Evolutionary conservation across 192 early-diverging fungal genomes (phyloP), one percentile per base, ranked within the genome.

Genomic region (Lobulomyces angularis): DNA sequence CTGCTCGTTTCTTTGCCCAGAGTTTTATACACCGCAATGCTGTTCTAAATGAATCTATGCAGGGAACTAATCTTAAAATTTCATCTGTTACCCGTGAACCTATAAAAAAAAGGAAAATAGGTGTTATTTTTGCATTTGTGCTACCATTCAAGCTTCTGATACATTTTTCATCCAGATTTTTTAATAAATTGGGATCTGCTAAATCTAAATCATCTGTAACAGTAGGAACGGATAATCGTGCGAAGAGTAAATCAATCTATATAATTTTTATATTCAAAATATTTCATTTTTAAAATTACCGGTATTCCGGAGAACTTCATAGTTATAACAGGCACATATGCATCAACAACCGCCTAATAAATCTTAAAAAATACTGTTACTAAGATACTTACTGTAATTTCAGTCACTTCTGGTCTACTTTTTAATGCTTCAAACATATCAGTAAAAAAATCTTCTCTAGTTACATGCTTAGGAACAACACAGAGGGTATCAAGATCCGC

Each of bases 401-500:
- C 86, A 2, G 72, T 81, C 12, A 91, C 87, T 46, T 96, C 95
- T 8, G 66, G 64, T 33, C 80, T 57, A n/a, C 66, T 68, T 38
- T 81, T 82, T 27, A 98, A 68, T 59, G 87, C 65, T 2, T 86
- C 84, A 23, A 77, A 65, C 88, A 98, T 91, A 18, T 76, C 71
- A 0, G 64, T 65, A 52, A 98, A 94, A 53, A 98, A 98, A 47
- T 95, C 85, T 23, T 92, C 89, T 24, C 91, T 64, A 45, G 71
- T 67, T 5, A 98, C 84, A 61, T 86, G 80, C 33, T 71, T 74
- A 4, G 95, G 95, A 26, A 82, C 84, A 8, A 98, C 90, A 50
- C 91, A 96, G 24, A 98, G 57, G 0, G 89, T 96, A 77, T 98
- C 95, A 35, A 98, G 90, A 89, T 98, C 95, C n/a, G 84, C 71